Base-by-base conservation (phyloP, 225 moss, liverwort and hornwort genomes). In the Polytrichum commune region DNA sequence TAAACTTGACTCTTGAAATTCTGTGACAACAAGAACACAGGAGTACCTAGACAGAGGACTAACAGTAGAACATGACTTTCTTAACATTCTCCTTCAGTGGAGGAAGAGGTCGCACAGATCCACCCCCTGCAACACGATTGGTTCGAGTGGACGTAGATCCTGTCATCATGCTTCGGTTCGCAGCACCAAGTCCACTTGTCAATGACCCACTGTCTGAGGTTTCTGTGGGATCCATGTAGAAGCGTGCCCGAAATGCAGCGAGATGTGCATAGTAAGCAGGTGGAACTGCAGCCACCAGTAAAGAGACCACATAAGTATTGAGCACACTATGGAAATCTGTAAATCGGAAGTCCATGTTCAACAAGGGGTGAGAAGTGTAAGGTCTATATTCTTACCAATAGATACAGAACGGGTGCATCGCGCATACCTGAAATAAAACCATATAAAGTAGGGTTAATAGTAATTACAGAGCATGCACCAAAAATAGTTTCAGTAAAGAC, bases 221-320 rank as follows among this genome's bases (percentile, higher is more conserved):
- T 35, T 97, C 96, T 46, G 46, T 46, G 0, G 96, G 96, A 63
- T 97, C 96, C 96, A 97, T 93, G 72, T 97, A 97, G 63, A 97
- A 97, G 20, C 96, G 77, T 0, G 96, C 96, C 22, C 96, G 88
- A 58, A 97, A 97, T 1, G 96, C 96, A 22, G 96, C 96, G 22
- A 97, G 76, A 74, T 97, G 96, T 0, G 96, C 96, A 38, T 97
- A 97, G 22, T 97, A 97, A 0, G 96, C 96, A n/a, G 96, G 96
- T 23, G 96, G 96, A 7, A 97, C 96, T 96, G 92, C 75, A 85
- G 0, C 71, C 7, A 8, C 19, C 32, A 46, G 38, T 38, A 13
- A 38, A 46, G 3, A 46, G 13, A 46, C 16, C 16, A 46, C 10
- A 46, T 46, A 16, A 46, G 46, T 46, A 10, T 46, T 16, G 4